Base-by-base conservation (phyloP, 306 rosid genomes). In the Herpetospermum pedunculosum region DNA sequence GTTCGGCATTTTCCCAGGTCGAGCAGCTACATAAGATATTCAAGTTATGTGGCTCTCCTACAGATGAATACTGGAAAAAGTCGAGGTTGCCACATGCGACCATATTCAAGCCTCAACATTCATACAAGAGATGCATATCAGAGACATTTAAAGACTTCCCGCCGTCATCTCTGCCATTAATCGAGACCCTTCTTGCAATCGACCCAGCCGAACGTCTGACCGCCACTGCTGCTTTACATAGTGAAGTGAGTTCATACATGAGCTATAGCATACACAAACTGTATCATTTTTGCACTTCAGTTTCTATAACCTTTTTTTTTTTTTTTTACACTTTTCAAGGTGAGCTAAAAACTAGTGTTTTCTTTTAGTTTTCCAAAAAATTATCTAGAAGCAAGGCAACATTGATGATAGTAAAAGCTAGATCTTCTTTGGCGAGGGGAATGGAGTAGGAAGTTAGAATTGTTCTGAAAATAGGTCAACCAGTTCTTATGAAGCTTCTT, bases 1-100 rank as follows among this genome's bases (percentile, higher is more conserved):
- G 73, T 49, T 75, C 63, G 8, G 11, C 47, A 38, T 62, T 78
- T 64, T 70, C 60, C 43, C 60, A 92, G 96, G 97, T 92, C 67
- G 97, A 92, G 80, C 97, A 92, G 78, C 90, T 92, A 14, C 97
- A 92, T 80, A 89, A 92, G 90, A 92, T 92, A 83, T 92, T 92
- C 81, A 92, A 92, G 89, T 79, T 92, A 76, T 92, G 97, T 38
- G 97, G 97, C 72, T 89, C 96, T 80, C 97, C 97, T 78, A 82
- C 94, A 30, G 97, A 92, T 26, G 96, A 89, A 38, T 92, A 89
- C 79, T 92, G 97, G 97, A 92, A 80, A 79, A 92, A 84, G 75
- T 88, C 92, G 23, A 92, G 85, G 85, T 76, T 92, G 80, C 97
- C 97, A 0, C 97, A 92, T 72, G 97, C 94, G 62, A 89, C 97